Evolutionary conservation across 129 eudicot genomes (phyloP).

Genomic region (Helichrysum umbraculigerum): DNA sequence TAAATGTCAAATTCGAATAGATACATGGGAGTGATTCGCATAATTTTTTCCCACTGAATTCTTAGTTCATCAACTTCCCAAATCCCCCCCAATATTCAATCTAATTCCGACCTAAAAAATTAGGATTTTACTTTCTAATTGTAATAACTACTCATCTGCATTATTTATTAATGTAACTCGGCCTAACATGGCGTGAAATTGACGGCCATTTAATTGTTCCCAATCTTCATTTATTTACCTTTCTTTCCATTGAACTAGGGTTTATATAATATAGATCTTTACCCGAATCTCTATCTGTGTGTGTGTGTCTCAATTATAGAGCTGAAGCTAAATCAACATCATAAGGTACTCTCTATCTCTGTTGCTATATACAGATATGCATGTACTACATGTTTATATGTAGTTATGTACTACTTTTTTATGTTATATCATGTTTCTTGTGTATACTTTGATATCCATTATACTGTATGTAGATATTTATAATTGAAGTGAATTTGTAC

Average conservation of each 20-base stretch:
- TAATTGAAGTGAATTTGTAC: conserved; percentile 15
- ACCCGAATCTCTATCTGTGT: not conserved
- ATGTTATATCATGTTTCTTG: not conserved
- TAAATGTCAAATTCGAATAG: not conserved
- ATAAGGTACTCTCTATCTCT: conserved; percentile 6
- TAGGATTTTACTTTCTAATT: not conserved
- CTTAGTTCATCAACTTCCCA: not conserved
- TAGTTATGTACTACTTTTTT: not conserved
- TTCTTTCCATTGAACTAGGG: not conserved
- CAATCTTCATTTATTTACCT: not conserved
- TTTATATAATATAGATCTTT: conserved; percentile 6
- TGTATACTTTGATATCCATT: not conserved
- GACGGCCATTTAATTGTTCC: conserved; percentile 25
- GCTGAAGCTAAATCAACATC: conserved; percentile 15
- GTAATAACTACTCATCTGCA: not conserved
- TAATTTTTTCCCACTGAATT: too few species aligned
- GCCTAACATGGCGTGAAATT: conserved; percentile 15
- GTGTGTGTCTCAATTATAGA: conserved; percentile 2
- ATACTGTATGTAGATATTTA: not conserved
- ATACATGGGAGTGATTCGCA: too few species aligned
- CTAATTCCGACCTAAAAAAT: not conserved
- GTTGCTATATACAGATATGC: conserved; percentile 1
- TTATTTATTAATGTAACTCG: not conserved
- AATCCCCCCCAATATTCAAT: not conserved
- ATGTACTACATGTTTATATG: not conserved